Base-by-base conservation (phyloP, 1,139 yeast genomes). In the Geotrichum cucujoidarum region DNA sequence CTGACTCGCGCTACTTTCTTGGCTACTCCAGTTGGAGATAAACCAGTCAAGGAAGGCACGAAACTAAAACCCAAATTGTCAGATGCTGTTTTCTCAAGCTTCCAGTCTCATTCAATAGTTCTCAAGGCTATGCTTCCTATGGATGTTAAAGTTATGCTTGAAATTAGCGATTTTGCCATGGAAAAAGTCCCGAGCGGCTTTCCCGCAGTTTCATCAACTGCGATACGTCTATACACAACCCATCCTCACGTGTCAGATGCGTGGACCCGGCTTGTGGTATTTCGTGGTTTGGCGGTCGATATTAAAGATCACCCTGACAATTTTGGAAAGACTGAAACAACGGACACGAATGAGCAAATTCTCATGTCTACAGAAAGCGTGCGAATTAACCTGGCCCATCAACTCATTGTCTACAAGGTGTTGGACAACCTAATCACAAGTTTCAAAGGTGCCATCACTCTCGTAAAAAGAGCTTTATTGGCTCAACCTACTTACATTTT, bases 351-450 rank as follows among this genome's bases (percentile, higher is more conserved):
- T 16, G 55, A 50, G 29, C 54, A 60, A 37, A 46, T 65, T 32
- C 48, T 53, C 4, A 41, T 69, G 34, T 57, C 59, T 14, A 57
- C 64, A 21, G 65, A 64, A 6, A 66, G 65, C 1, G 47, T 72
- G 54, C 59, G 70, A n/a, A 49, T 72, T 47, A 64, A 67, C 29
- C 59, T 81, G 45, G 86, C 88, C 0, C 79, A 80, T 58, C 80
- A 80, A 53, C 81, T 81, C 58, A 70, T 81, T 48, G 76, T 83
- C 51, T 83, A 81, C 62, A 76, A 78, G 11, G 76, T 84, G 32
- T 69, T 83, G 47, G 95, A 85, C 55, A 82, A 82, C 56, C 60
- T 79, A 2, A 74, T 83, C 34, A 79, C 87, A 0, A 67, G 79
- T 49, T 74, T 72, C 51, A 85, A 85, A 60, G 76, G 87, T 0